phyloP scores from a whole-genome alignment of 306 rosid species.

The Benincasa hispida region DNA sequence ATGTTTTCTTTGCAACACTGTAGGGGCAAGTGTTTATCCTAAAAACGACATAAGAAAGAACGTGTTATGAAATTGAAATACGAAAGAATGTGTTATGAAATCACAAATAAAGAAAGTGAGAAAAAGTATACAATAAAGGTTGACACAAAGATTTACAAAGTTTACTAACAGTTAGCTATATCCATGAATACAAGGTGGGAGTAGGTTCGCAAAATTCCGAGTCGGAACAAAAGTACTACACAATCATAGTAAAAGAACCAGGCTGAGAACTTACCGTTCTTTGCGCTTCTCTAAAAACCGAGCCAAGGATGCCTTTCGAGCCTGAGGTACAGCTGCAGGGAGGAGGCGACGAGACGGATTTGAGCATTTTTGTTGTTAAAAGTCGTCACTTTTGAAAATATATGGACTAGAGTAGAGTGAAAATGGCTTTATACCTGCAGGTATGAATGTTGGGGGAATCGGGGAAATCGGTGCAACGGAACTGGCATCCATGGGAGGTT shows the following conservation, averaged over 20 bases:
- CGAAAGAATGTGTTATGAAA: background rate
- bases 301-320: constrained; percentile 86
- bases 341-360: background rate
- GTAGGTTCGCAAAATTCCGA: background rate
- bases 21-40: constrained; percentile 57
- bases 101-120: no score
- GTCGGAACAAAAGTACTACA: background rate
- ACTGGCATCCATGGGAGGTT: constrained; percentile 27
- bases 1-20: constrained; percentile 28
- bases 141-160: no score
- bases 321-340: constrained; percentile 71
- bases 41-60: background rate
- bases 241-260: background rate
- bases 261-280: constrained; percentile 47
- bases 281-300: constrained; percentile 95
- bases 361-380: background rate
- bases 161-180: no score
- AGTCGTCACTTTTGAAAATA: background rate
- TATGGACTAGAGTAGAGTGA: background rate
- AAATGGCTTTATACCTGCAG: constrained; percentile 35
- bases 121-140: no score
- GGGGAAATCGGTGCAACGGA: constrained; percentile 22
- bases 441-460: constrained; percentile 23
- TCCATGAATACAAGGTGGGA: no score
- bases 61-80: background rate